phyloP scores from a whole-genome alignment of 257 asterid genomes.

The Solanum bulbocastanum region DNA sequence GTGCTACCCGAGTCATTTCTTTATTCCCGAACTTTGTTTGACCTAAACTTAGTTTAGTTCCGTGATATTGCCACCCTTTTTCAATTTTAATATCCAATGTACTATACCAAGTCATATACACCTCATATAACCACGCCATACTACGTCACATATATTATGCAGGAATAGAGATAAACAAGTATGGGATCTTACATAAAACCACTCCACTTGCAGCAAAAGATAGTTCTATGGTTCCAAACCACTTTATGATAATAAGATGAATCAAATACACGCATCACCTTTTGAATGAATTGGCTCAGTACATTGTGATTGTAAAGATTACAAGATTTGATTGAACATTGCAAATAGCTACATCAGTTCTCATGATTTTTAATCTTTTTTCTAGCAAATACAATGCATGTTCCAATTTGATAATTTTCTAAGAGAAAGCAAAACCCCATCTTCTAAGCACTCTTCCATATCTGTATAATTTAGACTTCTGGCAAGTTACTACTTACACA shows the following conservation, averaged over 20 bases:
- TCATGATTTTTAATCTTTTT: not conserved
- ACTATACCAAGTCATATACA: too few relatives aligned
- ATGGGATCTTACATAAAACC: too few relatives aligned
- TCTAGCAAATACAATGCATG: not conserved
- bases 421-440: not conserved
- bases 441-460: not conserved
- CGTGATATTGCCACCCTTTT: too few relatives aligned
- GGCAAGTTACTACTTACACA: not conserved
- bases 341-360: not conserved
- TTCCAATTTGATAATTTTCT: not conserved
- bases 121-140: too few relatives aligned
- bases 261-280: not conserved
- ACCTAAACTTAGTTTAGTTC: too few relatives aligned
- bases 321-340: not conserved
- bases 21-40: too few relatives aligned
- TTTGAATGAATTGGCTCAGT: not conserved
- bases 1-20: too few relatives aligned
- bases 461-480: conserved; percentile 5
- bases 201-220: not conserved
- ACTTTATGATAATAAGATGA: not conserved
- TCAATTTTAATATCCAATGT: too few relatives aligned
- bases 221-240: not conserved
- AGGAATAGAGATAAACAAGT: too few relatives aligned
- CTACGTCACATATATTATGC: too few relatives aligned
- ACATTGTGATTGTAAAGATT: not conserved